Percentiles rank a stretch among this genome's conserved stretches.
Evolutionary conservation across 2,329 filamentous ascomycete genomes (phyloP).

Genomic region (Sporothrix euskadiensis): DNA sequence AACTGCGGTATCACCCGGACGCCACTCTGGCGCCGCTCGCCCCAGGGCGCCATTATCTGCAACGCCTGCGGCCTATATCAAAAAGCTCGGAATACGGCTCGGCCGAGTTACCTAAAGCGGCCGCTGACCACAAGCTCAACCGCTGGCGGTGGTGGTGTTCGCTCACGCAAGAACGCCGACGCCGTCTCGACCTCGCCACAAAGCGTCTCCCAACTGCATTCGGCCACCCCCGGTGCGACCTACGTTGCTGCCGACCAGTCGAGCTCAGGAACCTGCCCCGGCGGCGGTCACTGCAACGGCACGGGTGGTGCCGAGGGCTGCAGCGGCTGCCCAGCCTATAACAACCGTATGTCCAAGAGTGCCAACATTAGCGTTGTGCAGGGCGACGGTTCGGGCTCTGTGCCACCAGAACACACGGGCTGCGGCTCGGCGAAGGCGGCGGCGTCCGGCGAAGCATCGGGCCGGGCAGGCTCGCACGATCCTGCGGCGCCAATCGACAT

Average conservation of each 20-base stretch:
- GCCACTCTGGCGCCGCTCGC: slow-evolving; percentile 90
- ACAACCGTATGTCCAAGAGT: slow-evolving; percentile 90
- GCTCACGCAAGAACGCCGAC: slow-evolving; percentile 47
- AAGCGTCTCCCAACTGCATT: slow-evolving; percentile 43
- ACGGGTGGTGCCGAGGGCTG: slow-evolving; percentile 94
- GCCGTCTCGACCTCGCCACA: slow-evolving; percentile 43
- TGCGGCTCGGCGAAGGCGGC: slow-evolving; percentile 9
- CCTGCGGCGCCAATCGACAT: slow-evolving; percentile 52
- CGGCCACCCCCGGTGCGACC: slow-evolving; percentile 57
- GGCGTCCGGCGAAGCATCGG: not conserved
- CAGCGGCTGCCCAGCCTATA: slow-evolving; percentile 93
- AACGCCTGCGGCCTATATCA: slow-evolving; percentile 95
- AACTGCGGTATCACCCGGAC: slow-evolving; percentile 95
- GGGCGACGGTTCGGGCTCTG: slow-evolving; percentile 16
- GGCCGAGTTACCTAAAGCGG: slow-evolving; percentile 87
- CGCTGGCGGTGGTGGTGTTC: slow-evolving; percentile 33
- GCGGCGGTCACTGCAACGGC: slow-evolving; percentile 91
- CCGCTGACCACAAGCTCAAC: slow-evolving; percentile 55
- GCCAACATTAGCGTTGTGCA: slow-evolving; percentile 67
- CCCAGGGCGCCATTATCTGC: slow-evolving; percentile 91
- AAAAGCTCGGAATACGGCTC: slow-evolving; percentile 87
- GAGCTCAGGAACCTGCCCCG: slow-evolving; percentile 84
- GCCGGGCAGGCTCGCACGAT: slow-evolving; percentile 33
- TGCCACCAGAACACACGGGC: not conserved
- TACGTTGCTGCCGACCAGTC: slow-evolving; percentile 77